Evolutionary conservation across 805 yeast genomes (phyloP).

Genomic region (Saturnispora saitoi): DNA sequence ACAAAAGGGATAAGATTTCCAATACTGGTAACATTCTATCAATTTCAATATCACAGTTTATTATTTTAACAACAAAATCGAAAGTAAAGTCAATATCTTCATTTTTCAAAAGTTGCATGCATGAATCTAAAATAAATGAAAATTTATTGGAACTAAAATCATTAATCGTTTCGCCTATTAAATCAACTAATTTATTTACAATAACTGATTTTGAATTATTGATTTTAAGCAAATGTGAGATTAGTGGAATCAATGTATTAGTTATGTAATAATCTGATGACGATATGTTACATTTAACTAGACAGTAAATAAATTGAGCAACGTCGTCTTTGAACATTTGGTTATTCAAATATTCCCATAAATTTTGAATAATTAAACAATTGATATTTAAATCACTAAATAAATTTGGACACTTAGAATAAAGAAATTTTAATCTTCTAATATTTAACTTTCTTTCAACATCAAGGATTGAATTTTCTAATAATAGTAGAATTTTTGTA

Average conservation of each 20-base stretch:
- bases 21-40: not conserved
- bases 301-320: constrained; percentile 19
- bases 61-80: not conserved
- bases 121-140: constrained; percentile 1
- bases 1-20: not conserved
- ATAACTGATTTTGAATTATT: not conserved
- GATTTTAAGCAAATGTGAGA: constrained; percentile 2
- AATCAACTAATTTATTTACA: not conserved
- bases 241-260: constrained; percentile 18
- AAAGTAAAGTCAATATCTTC: not conserved
- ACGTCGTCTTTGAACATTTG: constrained; percentile 22
- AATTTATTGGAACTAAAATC: not conserved
- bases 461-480: constrained; percentile 18
- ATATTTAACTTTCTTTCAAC: constrained; percentile 23
- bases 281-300: constrained; percentile 12
- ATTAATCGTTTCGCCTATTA: not conserved
- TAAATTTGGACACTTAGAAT: constrained; percentile 21
- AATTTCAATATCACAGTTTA: not conserved
- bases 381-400: constrained; percentile 17
- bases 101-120: not conserved
- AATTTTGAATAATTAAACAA: constrained; percentile 5
- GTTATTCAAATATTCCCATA: constrained; percentile 16
- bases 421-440: constrained; percentile 32
- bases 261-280: constrained; percentile 7
- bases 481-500: constrained; percentile 25